A percentile compares a stretch with the other conserved stretches of the same genome.
Conservation (phyloP, 2,329 filamentous ascomycete genomes). For the Fonsecaea nubica region DNA sequence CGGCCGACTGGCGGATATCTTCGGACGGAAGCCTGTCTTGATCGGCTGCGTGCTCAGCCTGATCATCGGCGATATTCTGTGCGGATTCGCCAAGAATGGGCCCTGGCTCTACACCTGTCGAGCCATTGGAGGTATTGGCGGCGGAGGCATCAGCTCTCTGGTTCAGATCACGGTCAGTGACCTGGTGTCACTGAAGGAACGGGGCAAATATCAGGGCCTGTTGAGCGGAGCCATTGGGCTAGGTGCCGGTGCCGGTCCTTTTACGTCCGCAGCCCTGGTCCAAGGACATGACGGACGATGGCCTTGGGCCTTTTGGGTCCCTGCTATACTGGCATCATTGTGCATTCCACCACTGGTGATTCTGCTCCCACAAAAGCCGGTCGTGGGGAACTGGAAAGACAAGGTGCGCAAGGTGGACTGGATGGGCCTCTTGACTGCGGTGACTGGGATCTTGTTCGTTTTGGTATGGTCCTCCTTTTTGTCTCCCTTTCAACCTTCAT, state of each 20-base stretch:
- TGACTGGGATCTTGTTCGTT: slow-evolving; percentile 1
- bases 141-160: slow-evolving; percentile 65
- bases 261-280: neutral
- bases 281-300: slow-evolving; percentile 11
- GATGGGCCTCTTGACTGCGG: neutral
- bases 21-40: slow-evolving; percentile 65
- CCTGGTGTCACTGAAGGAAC: slow-evolving; percentile 63
- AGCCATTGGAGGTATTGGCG: slow-evolving; percentile 64
- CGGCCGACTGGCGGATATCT: slow-evolving; percentile 66
- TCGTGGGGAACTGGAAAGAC: neutral
- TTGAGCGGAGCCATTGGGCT: neutral
- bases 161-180: slow-evolving; percentile 69
- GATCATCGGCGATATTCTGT: slow-evolving; percentile 64
- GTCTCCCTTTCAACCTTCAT: neutral
- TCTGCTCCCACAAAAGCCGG: slow-evolving; percentile 1
- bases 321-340: slow-evolving; percentile 6
- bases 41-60: slow-evolving; percentile 61
- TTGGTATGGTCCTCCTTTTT: neutral
- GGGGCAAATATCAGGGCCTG: slow-evolving; percentile 57
- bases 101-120: slow-evolving; percentile 68
- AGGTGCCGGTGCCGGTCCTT: neutral
- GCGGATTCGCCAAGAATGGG: slow-evolving; percentile 62
- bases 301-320: slow-evolving; percentile 11
- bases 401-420: slow-evolving; percentile 8
- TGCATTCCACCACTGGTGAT: slow-evolving; percentile 8